Evolutionary conservation across 2,329 filamentous ascomycete genomes (phyloP).

Genomic region (Clonostachys chloroleuca): DNA sequence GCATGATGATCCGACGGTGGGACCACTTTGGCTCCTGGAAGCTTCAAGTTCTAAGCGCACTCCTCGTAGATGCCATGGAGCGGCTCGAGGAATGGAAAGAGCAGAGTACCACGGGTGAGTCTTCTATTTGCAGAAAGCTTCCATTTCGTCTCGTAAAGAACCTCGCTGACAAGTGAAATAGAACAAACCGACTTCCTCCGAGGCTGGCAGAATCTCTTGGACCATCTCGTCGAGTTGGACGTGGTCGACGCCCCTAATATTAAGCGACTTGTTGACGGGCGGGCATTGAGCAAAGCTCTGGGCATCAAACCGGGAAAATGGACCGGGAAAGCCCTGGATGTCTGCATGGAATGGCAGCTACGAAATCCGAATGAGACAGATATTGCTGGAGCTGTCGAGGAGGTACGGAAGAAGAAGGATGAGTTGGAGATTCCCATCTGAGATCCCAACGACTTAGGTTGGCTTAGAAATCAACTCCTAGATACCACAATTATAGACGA

Average conservation of each 20-base stretch:
- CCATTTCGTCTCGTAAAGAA: not conserved
- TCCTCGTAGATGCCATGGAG: conserved; percentile 59
- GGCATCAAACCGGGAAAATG: conserved; percentile 73
- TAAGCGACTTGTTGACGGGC: conserved; percentile 70
- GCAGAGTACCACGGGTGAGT: conserved; percentile 22
- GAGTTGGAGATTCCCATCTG: conserved; percentile 32
- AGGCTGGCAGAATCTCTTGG: conserved; percentile 51
- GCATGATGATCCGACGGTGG: conserved; percentile 72
- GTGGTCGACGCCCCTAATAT: conserved; percentile 53
- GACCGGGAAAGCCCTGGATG: conserved; percentile 75
- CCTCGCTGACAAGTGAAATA: conserved; percentile 9
- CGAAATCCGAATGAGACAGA: conserved; percentile 67
- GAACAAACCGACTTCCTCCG: conserved; percentile 39
- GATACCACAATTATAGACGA: too few relatives aligned
- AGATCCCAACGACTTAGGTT: too few relatives aligned
- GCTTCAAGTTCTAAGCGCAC: conserved; percentile 62
- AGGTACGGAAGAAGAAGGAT: conserved; percentile 44
- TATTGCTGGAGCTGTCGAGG: conserved; percentile 51
- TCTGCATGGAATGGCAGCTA: conserved; percentile 85
- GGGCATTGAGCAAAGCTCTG: conserved; percentile 63
- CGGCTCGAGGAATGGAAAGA: conserved; percentile 22
- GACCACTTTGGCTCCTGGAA: conserved; percentile 65
- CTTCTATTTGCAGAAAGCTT: not conserved
- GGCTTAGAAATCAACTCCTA: too few relatives aligned
- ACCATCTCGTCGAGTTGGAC: conserved; percentile 49